These are phyloP conservation scores for Cardamine occulta DNA, from an alignment of 345 rosid genomes.

Conservation along the genomic window DNA sequence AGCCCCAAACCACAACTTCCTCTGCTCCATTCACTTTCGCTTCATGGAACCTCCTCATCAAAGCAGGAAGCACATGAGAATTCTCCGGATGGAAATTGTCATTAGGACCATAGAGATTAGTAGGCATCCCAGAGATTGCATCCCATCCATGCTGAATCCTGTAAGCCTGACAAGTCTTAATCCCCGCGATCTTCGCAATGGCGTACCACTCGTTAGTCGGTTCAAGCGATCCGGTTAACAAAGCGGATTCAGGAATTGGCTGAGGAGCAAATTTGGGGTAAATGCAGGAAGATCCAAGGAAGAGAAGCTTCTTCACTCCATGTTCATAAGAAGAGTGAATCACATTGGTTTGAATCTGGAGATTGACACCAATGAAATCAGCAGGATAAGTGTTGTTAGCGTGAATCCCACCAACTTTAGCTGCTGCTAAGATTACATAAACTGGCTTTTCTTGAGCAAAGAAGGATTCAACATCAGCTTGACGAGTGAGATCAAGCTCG, in stretches of 20 bases:
- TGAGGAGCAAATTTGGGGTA: constrained; percentile 96
- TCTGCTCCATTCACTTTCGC: constrained; percentile 68
- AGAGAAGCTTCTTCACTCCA: constrained; percentile 77
- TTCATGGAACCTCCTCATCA: constrained; percentile 90
- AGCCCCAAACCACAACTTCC: constrained; percentile 97
- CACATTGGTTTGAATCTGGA: constrained; percentile 93
- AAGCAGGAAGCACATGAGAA: constrained; percentile 89
- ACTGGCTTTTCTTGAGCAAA: constrained; percentile 66
- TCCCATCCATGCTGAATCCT: constrained; percentile 75
- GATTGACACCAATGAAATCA: constrained; percentile 85
- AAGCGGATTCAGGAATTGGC: constrained; percentile 77
- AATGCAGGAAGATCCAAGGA: constrained; percentile 92
- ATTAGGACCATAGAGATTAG: constrained; percentile 82
- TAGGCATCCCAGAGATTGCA: constrained; percentile 92
- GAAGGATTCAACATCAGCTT: constrained; percentile 76
- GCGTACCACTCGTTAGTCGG: constrained; percentile 99
- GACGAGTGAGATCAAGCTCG: constrained; percentile 86
- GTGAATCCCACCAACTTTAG: constrained; percentile 96
- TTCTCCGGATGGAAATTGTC: constrained; percentile 94
- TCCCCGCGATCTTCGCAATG: constrained; percentile 84
- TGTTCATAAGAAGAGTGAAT: constrained; percentile 72
- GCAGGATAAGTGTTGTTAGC: constrained; percentile 97
- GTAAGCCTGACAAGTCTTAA: constrained; percentile 93
- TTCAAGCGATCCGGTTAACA: constrained; percentile 77
- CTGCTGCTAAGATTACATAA: constrained; percentile 82